Conservation (phyloP, 2,329 filamentous ascomycete species). For the Fusarium aywerte region DNA sequence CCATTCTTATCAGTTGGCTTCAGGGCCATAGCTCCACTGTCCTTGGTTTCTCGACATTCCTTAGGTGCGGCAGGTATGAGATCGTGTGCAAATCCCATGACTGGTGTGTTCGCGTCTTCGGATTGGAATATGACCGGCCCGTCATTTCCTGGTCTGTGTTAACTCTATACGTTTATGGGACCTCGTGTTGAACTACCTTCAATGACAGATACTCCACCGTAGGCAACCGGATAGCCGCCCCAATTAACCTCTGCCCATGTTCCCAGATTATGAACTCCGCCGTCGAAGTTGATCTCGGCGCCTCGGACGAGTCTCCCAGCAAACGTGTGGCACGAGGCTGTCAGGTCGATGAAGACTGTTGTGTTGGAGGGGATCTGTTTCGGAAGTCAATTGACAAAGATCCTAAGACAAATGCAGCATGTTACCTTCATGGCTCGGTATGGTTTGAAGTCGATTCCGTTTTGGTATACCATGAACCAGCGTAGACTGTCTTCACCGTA, state of each 20-base stretch:
- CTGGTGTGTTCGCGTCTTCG: conserved; percentile 15
- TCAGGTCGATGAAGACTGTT: conserved; percentile 32
- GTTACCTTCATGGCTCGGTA: conserved; percentile 35
- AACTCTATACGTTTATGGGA: neutral
- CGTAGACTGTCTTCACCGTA: conserved; percentile 13
- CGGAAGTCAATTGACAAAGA: neutral
- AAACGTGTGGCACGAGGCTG: conserved; percentile 21
- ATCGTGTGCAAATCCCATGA: conserved; percentile 24
- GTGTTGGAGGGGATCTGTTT: conserved; percentile 27
- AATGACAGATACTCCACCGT: conserved; percentile 37
- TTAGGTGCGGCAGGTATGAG: conserved; percentile 24
- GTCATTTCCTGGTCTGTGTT: conserved; percentile 27
- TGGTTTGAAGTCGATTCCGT: conserved; percentile 35
- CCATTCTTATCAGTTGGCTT: conserved; percentile 38
- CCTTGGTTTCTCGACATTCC: conserved; percentile 20
- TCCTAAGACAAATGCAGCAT: fast-evolving
- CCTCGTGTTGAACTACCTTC: conserved; percentile 16
- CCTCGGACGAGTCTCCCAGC: conserved; percentile 36
- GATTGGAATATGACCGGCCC: conserved; percentile 28
- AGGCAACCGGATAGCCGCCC: conserved; percentile 25
- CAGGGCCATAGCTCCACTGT: conserved; percentile 16
- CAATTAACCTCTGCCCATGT: conserved; percentile 38
- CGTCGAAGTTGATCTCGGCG: conserved; percentile 21
- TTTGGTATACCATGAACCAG: conserved; percentile 41
- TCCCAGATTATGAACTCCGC: conserved; percentile 30